Evolutionary conservation across 345 rosid genomes (phyloP).

Genomic region (Citrus inodora): DNA sequence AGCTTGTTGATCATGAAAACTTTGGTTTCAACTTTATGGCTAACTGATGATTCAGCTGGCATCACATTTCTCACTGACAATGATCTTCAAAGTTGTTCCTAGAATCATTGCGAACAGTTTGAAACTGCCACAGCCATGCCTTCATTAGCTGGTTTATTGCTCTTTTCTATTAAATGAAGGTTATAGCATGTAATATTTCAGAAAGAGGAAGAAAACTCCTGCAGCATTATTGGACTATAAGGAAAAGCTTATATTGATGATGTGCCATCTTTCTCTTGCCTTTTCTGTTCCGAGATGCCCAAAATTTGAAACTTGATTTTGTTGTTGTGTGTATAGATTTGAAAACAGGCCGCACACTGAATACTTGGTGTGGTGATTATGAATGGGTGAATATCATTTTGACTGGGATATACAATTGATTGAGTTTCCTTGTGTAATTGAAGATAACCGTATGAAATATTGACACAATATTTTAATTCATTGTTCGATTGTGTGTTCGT

Average conservation of each 20-base stretch:
- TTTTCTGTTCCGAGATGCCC: background rate
- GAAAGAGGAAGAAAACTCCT: background rate
- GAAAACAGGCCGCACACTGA: conserved; percentile 10
- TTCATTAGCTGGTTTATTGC: conserved; percentile 59
- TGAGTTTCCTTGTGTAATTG: background rate
- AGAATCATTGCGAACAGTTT: conserved; percentile 44
- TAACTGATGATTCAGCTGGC: conserved; percentile 43
- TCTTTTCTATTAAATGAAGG: conserved; percentile 52
- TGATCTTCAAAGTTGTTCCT: too few species aligned
- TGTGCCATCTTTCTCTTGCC: background rate
- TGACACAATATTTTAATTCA: background rate
- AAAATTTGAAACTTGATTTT: background rate
- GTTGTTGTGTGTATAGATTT: too few species aligned
- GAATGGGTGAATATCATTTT: background rate
- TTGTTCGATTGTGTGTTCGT: background rate
- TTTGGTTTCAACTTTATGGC: background rate
- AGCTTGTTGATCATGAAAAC: background rate
- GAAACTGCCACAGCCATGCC: conserved; percentile 76
- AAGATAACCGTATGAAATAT: background rate
- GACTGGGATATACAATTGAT: background rate
- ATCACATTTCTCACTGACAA: conserved; percentile 60
- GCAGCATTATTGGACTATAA: too few species aligned
- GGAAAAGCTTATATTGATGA: background rate
- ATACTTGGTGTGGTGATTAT: background rate
- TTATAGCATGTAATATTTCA: background rate